These are phyloP conservation scores for Ophiocordyceps polyrhachis-furcata DNA, from an alignment of 2,329 filamentous ascomycete species.

Conservation along the genomic window DNA sequence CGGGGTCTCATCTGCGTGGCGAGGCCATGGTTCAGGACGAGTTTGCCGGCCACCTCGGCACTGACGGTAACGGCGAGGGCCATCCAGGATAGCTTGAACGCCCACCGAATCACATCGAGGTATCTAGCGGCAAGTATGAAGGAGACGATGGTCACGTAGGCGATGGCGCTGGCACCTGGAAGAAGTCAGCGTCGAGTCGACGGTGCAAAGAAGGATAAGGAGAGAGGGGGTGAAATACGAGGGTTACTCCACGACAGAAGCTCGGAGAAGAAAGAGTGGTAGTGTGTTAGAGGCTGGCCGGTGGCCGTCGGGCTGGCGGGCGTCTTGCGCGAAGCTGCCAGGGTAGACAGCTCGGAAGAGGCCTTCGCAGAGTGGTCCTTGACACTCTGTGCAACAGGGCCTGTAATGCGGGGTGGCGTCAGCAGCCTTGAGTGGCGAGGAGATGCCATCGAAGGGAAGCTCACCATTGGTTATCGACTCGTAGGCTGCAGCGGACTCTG, in stretches of 20 bases:
- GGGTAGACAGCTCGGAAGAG: slow-evolving; percentile 34
- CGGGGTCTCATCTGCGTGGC: slow-evolving; percentile 47
- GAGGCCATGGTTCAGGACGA: slow-evolving; percentile 40
- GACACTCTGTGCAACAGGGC: slow-evolving; percentile 39
- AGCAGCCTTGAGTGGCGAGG: background rate
- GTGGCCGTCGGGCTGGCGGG: slow-evolving; percentile 35
- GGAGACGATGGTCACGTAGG: slow-evolving; percentile 37
- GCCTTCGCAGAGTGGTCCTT: slow-evolving; percentile 38
- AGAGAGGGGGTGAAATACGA: slow-evolving; percentile 22
- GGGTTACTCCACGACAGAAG: slow-evolving; percentile 52
- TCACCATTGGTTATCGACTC: slow-evolving; percentile 27
- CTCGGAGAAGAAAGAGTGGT: slow-evolving; percentile 53
- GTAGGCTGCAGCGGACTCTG: slow-evolving; percentile 31
- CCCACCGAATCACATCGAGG: slow-evolving; percentile 45
- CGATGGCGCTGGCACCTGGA: slow-evolving; percentile 44
- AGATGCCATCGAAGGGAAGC: background rate
- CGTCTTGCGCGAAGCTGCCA: slow-evolving; percentile 36
- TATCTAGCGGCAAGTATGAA: slow-evolving; percentile 46
- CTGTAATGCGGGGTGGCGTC: slow-evolving; percentile 14
- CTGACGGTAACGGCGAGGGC: slow-evolving; percentile 38
- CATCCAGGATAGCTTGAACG: slow-evolving; percentile 47
- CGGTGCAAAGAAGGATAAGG: background rate
- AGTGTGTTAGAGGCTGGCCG: slow-evolving; percentile 46
- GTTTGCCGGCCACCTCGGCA: slow-evolving; percentile 42
- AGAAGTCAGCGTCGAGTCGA: background rate